Evolutionary conservation across 2,329 filamentous ascomycete species (phyloP).

Genomic region (Magnaporthales sp.): DNA sequence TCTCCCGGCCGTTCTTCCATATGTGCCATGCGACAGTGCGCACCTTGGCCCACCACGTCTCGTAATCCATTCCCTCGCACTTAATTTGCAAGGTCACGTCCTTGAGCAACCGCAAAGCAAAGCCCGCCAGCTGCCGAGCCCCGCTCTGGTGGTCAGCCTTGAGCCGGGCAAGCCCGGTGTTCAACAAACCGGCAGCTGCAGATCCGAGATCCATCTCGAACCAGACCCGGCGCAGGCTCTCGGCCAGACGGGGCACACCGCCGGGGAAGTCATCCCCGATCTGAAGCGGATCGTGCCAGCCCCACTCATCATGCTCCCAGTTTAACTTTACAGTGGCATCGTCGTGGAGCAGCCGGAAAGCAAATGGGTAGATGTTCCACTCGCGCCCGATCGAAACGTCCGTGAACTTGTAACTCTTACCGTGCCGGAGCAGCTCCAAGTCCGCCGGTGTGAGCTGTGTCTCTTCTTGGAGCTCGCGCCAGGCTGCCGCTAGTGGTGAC

Average conservation of each 20-base stretch:
- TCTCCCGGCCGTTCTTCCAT: constrained; percentile 56
- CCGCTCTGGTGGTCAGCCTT: constrained; percentile 49
- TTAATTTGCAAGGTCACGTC: constrained; percentile 26
- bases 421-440: constrained; percentile 43
- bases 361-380: constrained; percentile 58
- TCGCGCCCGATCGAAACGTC: constrained; percentile 43
- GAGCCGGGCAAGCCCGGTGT: constrained; percentile 37
- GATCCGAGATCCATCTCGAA: constrained; percentile 43
- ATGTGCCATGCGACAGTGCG: constrained; percentile 53
- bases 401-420: constrained; percentile 48
- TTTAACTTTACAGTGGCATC: constrained; percentile 40
- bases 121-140: constrained; percentile 46
- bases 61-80: constrained; percentile 18
- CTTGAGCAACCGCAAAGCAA: constrained; percentile 40
- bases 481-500: constrained; percentile 46
- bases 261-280: constrained; percentile 34
- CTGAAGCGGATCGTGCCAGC: constrained; percentile 44
- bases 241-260: constrained; percentile 47
- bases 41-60: constrained; percentile 45
- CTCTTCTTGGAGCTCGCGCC: constrained; percentile 55
- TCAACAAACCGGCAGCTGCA: constrained; percentile 34
- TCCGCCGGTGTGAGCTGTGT: constrained; percentile 40
- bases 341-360: constrained; percentile 42
- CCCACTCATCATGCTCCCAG: constrained; percentile 53
- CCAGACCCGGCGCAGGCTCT: constrained; percentile 51